phyloP scores from a whole-genome alignment of 768 basidiomycete genomes.

The Suillus subluteus region DNA sequence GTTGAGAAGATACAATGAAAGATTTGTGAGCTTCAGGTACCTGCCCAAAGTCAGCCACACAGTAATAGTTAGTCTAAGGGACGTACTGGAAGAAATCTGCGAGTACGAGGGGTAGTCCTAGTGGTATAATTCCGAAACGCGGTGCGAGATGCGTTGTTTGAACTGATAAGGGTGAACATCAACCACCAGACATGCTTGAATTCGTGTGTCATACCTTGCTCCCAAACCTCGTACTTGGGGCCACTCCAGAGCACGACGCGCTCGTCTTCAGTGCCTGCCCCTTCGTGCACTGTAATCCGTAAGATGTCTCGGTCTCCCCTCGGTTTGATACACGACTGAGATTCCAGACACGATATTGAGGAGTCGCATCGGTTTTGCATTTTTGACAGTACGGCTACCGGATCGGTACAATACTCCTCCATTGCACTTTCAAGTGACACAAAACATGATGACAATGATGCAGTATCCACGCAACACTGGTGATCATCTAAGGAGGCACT shows the following conservation, averaged over 20 bases:
- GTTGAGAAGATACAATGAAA: slow-evolving; percentile 85
- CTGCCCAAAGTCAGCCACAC: slow-evolving; percentile 36
- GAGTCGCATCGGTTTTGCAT: slow-evolving; percentile 43
- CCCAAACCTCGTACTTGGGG: slow-evolving; percentile 62
- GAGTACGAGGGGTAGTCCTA: slow-evolving; percentile 41
- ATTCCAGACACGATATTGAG: slow-evolving; percentile 39
- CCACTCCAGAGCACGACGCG: slow-evolving; percentile 75
- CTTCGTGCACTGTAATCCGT: slow-evolving; percentile 48
- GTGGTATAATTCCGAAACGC: slow-evolving; percentile 31
- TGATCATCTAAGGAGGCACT: slow-evolving; percentile 22
- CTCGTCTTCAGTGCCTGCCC: slow-evolving; percentile 15
- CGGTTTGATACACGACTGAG: slow-evolving; percentile 57
- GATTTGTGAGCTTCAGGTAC: slow-evolving; percentile 64
- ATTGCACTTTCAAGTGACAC: slow-evolving; percentile 31
- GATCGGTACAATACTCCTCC: slow-evolving; percentile 56
- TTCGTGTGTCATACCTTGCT: slow-evolving; percentile 53
- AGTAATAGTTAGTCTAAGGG: neutral
- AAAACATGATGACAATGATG: slow-evolving; percentile 48
- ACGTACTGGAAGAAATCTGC: slow-evolving; percentile 60
- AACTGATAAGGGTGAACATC: neutral
- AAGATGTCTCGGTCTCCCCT: slow-evolving; percentile 53
- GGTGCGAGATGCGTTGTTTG: slow-evolving; percentile 2
- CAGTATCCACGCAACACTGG: slow-evolving; percentile 14
- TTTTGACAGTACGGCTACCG: slow-evolving; percentile 50
- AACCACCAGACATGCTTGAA: neutral